Evolutionary conservation across 1,139 yeast species (phyloP).

Genomic region (Pneumocystis oryctolagi): DNA sequence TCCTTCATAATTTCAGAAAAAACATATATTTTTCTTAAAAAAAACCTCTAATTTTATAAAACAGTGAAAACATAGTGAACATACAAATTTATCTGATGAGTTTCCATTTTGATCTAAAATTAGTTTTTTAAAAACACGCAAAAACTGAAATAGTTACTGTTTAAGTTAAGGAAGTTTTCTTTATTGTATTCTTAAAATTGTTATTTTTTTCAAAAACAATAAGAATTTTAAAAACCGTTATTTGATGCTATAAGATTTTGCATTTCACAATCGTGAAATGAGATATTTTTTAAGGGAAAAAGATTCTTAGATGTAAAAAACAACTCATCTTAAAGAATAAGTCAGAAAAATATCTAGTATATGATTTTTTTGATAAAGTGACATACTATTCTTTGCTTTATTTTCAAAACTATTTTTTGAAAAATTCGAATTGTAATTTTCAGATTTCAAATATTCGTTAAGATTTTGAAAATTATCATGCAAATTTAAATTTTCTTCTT

Average conservation of each 20-base stretch:
- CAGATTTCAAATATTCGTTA: background rate
- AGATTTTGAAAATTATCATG: background rate
- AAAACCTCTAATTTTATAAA: background rate
- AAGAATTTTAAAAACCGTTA: background rate
- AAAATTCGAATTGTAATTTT: background rate
- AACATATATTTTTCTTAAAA: background rate
- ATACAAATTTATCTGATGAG: background rate
- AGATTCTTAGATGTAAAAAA: background rate
- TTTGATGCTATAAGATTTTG: background rate
- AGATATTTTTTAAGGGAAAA: background rate
- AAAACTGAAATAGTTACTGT: background rate
- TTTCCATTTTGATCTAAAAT: background rate
- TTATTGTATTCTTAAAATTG: background rate
- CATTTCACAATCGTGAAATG: background rate
- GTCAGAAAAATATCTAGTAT: background rate
- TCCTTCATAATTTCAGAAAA: background rate
- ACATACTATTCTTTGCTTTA: background rate
- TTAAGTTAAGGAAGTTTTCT: background rate
- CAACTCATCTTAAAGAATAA: background rate
- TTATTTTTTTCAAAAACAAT: background rate
- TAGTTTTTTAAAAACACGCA: background rate
- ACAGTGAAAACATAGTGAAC: background rate
- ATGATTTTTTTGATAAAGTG: background rate
- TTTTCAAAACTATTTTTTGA: background rate
- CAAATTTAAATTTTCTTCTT: background rate